These are phyloP conservation scores for Meyerozyma smithsonii DNA, from an alignment of 1,139 yeast species.

Conservation along the genomic window DNA sequence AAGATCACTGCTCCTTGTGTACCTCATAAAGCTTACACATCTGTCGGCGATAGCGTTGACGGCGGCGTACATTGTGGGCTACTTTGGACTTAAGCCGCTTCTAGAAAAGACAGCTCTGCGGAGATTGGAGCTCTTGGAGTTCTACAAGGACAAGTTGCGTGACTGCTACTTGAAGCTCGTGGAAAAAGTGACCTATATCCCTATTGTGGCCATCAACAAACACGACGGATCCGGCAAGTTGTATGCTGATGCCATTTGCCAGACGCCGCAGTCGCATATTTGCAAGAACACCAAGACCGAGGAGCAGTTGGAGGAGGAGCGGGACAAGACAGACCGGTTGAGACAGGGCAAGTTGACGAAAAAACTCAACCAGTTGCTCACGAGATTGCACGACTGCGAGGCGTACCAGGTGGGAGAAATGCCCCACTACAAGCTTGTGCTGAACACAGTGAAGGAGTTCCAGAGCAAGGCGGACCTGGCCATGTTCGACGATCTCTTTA, in stretches of 20 bases:
- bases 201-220: slow-evolving; percentile 34
- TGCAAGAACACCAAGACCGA: slow-evolving; percentile 8
- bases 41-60: slow-evolving; percentile 32
- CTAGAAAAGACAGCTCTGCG: slow-evolving; percentile 28
- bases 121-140: slow-evolving; percentile 32
- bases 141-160: slow-evolving; percentile 28
- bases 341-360: slow-evolving; percentile 20
- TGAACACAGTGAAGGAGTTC: slow-evolving; percentile 30
- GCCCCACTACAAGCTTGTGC: slow-evolving; percentile 29
- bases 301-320: slow-evolving; percentile 16
- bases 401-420: slow-evolving; percentile 30
- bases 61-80: slow-evolving; percentile 28
- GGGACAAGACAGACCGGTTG: slow-evolving; percentile 21
- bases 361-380: slow-evolving; percentile 22
- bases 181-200: slow-evolving; percentile 35
- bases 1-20: slow-evolving; percentile 25
- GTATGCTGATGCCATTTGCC: slow-evolving; percentile 38
- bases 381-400: slow-evolving; percentile 21
- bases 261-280: slow-evolving; percentile 28
- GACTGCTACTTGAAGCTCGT: slow-evolving; percentile 34
- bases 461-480: slow-evolving; percentile 35
- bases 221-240: slow-evolving; percentile 29
- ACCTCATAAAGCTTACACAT: slow-evolving; percentile 29
- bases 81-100: slow-evolving; percentile 32
- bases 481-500: slow-evolving; percentile 29